Percentiles rank a stretch among this genome's conserved stretches.
phyloP scores from a whole-genome alignment of 2,329 filamentous ascomycete genomes.

The Decorospora gaudefroyi region DNA sequence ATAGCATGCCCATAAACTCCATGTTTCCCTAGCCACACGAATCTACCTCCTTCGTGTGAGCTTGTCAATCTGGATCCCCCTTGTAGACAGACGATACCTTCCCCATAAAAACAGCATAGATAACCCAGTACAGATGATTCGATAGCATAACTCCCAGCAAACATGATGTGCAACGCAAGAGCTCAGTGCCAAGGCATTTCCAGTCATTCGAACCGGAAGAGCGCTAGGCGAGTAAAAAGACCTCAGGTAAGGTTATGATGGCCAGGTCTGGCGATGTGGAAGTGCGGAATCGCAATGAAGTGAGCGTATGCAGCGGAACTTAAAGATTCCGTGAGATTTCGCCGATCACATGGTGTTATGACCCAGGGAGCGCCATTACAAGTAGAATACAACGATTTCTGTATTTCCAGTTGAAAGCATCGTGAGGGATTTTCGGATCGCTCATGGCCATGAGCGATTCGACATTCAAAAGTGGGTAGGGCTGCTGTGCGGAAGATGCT shows the following conservation, averaged over 20 bases:
- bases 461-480: slow-evolving; percentile 7
- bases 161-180: slow-evolving; percentile 1
- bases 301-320: slow-evolving; percentile 1
- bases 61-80: slow-evolving; percentile 7
- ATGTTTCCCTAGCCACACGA: slow-evolving; percentile 4
- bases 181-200: not conserved
- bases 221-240: not conserved
- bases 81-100: not conserved
- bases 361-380: slow-evolving; percentile 2
- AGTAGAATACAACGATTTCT: slow-evolving; percentile 8
- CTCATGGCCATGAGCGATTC: slow-evolving; percentile 8
- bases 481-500: slow-evolving; percentile 7
- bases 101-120: too few relatives aligned
- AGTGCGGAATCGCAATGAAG: not conserved
- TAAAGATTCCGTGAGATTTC: slow-evolving; percentile 1
- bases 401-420: slow-evolving; percentile 25
- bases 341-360: not conserved
- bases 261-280: not conserved
- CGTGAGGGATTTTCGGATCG: slow-evolving; percentile 12
- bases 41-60: slow-evolving; percentile 1
- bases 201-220: not conserved
- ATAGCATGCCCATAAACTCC: slow-evolving; percentile 6
- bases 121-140: too few relatives aligned
- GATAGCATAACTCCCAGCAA: not conserved
- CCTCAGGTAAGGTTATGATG: not conserved